Base-by-base conservation (phyloP, 2,329 filamentous ascomycete genomes). In the Plenodomus tracheiphilus region DNA sequence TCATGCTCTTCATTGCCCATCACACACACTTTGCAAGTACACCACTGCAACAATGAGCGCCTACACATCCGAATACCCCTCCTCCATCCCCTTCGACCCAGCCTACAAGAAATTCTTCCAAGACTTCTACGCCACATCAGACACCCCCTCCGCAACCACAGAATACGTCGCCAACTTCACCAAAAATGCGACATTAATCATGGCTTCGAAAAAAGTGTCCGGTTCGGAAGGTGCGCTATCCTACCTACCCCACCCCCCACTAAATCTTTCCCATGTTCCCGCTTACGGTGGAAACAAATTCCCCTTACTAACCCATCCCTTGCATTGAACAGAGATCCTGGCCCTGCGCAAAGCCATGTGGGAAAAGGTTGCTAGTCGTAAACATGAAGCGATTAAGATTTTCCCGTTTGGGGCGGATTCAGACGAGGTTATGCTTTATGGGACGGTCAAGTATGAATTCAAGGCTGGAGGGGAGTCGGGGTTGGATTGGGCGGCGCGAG, bases 401-500 rank as follows among this genome's bases (percentile, higher is more conserved):
- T 82, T 79, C 58, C 74, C 79, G 0, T 81, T 80, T 60, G 77
- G 78, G 7, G 48, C 68, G 2, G 66, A 70, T 34, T 65, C 74
- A 1, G 66, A 78, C 22, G 78, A 83, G 54, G 73, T 80, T 16
- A 83, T 84, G 80, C 57, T 83, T 3, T 76, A 77, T 54, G 81
- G 81, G 1, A 78, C 66, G 3, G 81, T 83, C 11, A 74, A 74
- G 36, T 83, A 82, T 64, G 74, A 61, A 13, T 59, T 83, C 45
- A 81, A 80, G 59, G 77, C 78, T 59, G 81, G 79, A 15, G 73
- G 72, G 21, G 69, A 73, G 42, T 68, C 69, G 3, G 61, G 61
- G 2, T 64, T 81, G 3, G 79, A 82, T 10, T 85, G 82, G 82
- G 78, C 79, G 16, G 82, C 75, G 43, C 71, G 79, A 52, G 82